A percentile compares a stretch with the other conserved stretches of the same genome.
phyloP scores from a whole-genome alignment of 192 early-diverging fungal genomes.

The Coemansia sp. region DNA sequence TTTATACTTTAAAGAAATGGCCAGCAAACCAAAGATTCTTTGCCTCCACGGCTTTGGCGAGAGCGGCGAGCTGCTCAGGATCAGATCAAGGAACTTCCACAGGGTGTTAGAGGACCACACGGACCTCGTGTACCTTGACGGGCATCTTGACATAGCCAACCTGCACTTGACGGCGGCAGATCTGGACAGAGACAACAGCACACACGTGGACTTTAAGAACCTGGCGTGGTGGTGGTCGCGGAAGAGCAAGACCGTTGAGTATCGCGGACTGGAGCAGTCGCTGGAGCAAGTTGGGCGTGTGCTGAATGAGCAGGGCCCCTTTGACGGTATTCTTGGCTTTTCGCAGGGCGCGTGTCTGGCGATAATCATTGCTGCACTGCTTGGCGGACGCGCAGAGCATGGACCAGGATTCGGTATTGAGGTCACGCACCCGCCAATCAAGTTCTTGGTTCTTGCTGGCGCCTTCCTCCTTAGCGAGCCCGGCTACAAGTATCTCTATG shows the following conservation, averaged over 20 bases:
- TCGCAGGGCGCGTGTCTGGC: constrained; percentile 49
- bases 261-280: constrained; percentile 33
- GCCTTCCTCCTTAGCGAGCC: constrained; percentile 28
- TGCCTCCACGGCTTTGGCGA: constrained; percentile 53
- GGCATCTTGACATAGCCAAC: constrained; percentile 38
- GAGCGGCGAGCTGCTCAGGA: constrained; percentile 42
- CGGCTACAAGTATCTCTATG: constrained; percentile 28
- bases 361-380: constrained; percentile 23
- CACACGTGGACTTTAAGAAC: constrained; percentile 34
- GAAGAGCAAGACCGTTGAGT: constrained; percentile 29
- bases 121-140: constrained; percentile 43
- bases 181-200: constrained; percentile 3
- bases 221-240: constrained; percentile 52
- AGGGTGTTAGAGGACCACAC: constrained; percentile 32
- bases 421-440: constrained; percentile 38
- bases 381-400: constrained; percentile 10
- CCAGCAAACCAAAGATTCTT: constrained; percentile 45
- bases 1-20: constrained; percentile 3
- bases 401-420: constrained; percentile 20
- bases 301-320: constrained; percentile 49
- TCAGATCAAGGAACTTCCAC: constrained; percentile 41
- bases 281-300: constrained; percentile 18
- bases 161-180: constrained; percentile 32
- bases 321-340: constrained; percentile 50
- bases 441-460: constrained; percentile 43